These are phyloP conservation scores for Rehmannia glutinosa DNA, from an alignment of 257 asterid species.

Conservation along the genomic window DNA sequence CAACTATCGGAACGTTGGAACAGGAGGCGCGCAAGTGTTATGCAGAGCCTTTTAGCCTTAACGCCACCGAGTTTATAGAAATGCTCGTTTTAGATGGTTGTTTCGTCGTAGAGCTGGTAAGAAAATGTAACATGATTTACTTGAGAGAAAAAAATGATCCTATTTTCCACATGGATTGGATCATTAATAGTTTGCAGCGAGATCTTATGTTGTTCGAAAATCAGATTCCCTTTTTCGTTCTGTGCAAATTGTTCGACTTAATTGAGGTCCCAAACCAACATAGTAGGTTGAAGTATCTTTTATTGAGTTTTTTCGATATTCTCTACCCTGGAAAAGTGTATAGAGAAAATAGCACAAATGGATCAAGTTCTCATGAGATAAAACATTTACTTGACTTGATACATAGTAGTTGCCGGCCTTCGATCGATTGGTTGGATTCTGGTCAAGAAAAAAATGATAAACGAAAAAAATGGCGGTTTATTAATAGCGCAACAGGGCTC, in stretches of 20 bases:
- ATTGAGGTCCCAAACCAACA: constrained; percentile 13
- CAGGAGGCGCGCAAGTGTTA: constrained; percentile 23
- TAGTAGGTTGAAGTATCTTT: constrained; percentile 2
- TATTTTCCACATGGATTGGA: constrained; percentile 21
- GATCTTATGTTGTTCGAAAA: constrained; percentile 37
- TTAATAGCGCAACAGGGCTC: background rate
- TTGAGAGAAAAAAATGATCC: background rate
- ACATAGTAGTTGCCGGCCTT: constrained; percentile 15
- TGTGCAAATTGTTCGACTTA: constrained; percentile 21
- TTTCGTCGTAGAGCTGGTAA: constrained; percentile 27
- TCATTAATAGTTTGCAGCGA: constrained; percentile 16
- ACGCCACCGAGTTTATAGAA: constrained; percentile 7
- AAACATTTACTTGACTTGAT: constrained; percentile 28
- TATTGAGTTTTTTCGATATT: background rate
- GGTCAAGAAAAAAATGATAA: no score
- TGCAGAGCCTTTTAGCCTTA: constrained; percentile 7
- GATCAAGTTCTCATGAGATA: background rate
- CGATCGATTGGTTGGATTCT: no score
- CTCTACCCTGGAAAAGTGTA: constrained; percentile 9
- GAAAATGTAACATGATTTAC: background rate
- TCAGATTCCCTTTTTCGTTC: constrained; percentile 24
- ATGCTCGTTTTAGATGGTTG: constrained; percentile 43
- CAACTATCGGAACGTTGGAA: background rate
- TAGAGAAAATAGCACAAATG: background rate
- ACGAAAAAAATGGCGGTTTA: background rate